phyloP scores from a whole-genome alignment of 78 protist genomes.

The Chrysochromulina parva region DNA sequence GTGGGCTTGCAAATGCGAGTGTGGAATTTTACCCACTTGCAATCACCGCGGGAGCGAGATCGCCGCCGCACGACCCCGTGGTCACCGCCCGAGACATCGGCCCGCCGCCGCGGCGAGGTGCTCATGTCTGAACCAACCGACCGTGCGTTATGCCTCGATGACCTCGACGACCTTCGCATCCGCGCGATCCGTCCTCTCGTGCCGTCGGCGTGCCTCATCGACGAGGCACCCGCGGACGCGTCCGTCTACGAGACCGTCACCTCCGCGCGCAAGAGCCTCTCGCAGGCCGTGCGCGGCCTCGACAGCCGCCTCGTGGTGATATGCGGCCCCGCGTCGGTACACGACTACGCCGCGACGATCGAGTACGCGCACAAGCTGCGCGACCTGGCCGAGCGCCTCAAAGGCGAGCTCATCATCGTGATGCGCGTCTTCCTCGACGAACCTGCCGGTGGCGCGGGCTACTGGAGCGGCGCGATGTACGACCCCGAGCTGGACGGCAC shows the following conservation, averaged over 20 bases:
- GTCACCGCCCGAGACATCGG: too few relatives aligned
- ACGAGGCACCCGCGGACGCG: background rate
- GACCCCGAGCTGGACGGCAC: constrained; percentile 49
- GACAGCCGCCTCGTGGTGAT: constrained; percentile 3
- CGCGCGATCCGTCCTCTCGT: background rate
- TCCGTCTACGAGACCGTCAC: background rate
- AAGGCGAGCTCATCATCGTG: background rate
- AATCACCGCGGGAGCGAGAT: too few relatives aligned
- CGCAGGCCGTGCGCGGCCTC: background rate
- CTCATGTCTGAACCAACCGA: too few relatives aligned
- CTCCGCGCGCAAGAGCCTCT: background rate
- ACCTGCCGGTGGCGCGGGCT: background rate
- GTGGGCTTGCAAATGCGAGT: too few relatives aligned
- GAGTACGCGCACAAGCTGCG: background rate
- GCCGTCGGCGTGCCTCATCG: constrained; percentile 21
- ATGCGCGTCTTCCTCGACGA: background rate
- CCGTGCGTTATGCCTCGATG: too few relatives aligned
- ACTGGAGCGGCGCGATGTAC: background rate
- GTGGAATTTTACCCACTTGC: too few relatives aligned
- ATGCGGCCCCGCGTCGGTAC: background rate
- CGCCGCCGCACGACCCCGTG: too few relatives aligned
- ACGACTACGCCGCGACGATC: constrained; percentile 1
- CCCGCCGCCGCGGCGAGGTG: too few relatives aligned
- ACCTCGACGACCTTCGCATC: constrained; percentile 21
- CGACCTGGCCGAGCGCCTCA: background rate